Conservation (phyloP, 805 yeast genomes). For the Metschnikowia orientalis region DNA sequence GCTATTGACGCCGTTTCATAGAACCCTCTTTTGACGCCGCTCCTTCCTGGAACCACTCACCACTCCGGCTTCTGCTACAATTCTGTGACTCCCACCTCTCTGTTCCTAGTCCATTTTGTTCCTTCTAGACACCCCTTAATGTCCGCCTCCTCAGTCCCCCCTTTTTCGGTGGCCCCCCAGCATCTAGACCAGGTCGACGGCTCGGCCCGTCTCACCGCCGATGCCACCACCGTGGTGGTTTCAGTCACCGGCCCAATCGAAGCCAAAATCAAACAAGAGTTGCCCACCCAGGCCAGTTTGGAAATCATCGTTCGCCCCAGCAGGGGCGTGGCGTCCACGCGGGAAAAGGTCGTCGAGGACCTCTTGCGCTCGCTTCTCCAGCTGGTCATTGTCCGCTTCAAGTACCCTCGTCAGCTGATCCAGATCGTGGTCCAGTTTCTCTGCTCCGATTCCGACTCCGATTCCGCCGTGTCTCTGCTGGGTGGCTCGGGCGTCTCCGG, state of each 20-base stretch:
- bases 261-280: conserved; percentile 74
- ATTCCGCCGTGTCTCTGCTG: conserved; percentile 12
- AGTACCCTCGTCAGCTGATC: conserved; percentile 70
- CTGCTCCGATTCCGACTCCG: conserved; percentile 23
- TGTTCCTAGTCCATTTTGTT: no score
- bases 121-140: neutral
- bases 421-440: conserved; percentile 42
- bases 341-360: conserved; percentile 76
- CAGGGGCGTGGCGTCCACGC: conserved; percentile 64
- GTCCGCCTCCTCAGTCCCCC: no score
- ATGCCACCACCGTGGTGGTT: conserved; percentile 55
- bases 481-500: conserved; percentile 19
- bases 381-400: conserved; percentile 53
- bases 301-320: conserved; percentile 80
- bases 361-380: conserved; percentile 59
- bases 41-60: no score
- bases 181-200: conserved; percentile 69
- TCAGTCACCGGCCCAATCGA: conserved; percentile 93
- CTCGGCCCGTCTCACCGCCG: conserved; percentile 56
- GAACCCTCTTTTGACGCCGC: no score
- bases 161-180: conserved; percentile 22
- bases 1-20: no score
- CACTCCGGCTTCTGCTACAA: no score
- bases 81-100: no score
- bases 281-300: conserved; percentile 71